Evolutionary conservation across 1,139 yeast genomes (phyloP), one percentile per base, ranked within the genome.

Genomic region (Yamadazyma oceani): DNA sequence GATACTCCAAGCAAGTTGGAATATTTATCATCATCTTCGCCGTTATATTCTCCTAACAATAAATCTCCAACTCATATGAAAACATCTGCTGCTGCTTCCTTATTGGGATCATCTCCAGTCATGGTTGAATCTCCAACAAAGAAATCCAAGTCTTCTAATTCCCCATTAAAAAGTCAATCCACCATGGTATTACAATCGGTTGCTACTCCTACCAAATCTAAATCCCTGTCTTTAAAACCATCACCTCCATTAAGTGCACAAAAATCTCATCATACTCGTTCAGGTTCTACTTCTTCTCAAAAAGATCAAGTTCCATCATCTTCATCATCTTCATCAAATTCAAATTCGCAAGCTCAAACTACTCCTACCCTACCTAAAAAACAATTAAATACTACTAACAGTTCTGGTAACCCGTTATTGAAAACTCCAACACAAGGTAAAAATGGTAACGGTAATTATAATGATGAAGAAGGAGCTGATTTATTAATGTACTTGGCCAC

Each of bases 391-490:
- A 35, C 41, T 11, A 8, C 21, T 8, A 19, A 8, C 8, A 31
- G 40, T 26, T 36, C 23, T 27, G 39, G 49, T 2, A 53, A 51
- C 32, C 41, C 45, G n/a, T 47, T 66, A 22, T 60, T 68, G 43
- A 59, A 57, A 31, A 69, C 75, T 3, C 75, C 76, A 2, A 66
- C 71, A 1, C 70, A 66, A 44, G 42, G 54, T 5, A 45, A 50
- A 33, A 44, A 36, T 33, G 43, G 46, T 9, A 37, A 37, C 30
- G 47, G 47, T n/a, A 54, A 48, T 33, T 51, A 62, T 49, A 61
- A 73, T 39, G 81, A 77, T 42, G 86, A 82, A 37, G 89, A 83
- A 57, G 96, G 95, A 5, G 96, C 95, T 1, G 94, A 85, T 55
- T 64, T 87, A 44, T 69, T 87, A 44, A 76, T 87, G 80, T 87